Evolutionary conservation across 2,329 filamentous ascomycete species (phyloP).

Genomic region (Apiospora rasikravindrae): DNA sequence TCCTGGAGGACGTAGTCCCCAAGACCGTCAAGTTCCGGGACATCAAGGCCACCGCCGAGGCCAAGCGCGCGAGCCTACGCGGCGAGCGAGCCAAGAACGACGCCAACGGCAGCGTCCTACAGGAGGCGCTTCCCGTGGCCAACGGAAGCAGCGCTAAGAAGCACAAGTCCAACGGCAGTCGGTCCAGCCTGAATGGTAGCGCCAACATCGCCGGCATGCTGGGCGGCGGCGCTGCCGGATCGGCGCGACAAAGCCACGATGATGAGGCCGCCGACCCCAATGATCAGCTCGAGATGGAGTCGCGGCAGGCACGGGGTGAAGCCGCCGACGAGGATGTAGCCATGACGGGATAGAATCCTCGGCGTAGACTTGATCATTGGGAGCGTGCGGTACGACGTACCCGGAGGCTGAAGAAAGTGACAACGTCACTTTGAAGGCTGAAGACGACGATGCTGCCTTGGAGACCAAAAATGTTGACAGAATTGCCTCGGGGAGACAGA

Average conservation of each 20-base stretch:
- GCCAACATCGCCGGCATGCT: slow-evolving; percentile 32
- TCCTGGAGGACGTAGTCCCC: slow-evolving; percentile 88
- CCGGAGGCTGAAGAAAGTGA: neutral
- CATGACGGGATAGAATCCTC: slow-evolving; percentile 59
- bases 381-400: neutral
- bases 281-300: slow-evolving; percentile 61
- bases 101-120: slow-evolving; percentile 29
- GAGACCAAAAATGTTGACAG: neutral
- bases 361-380: too few relatives aligned
- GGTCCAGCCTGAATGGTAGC: slow-evolving; percentile 32
- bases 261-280: slow-evolving; percentile 49
- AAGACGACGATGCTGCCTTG: neutral
- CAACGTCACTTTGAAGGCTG: too few relatives aligned
- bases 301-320: slow-evolving; percentile 49
- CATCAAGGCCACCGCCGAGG: slow-evolving; percentile 68
- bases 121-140: slow-evolving; percentile 30
- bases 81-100: slow-evolving; percentile 41
- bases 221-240: slow-evolving; percentile 36
- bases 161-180: slow-evolving; percentile 39
- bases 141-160: slow-evolving; percentile 42
- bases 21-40: slow-evolving; percentile 82
- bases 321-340: slow-evolving; percentile 58
- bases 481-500: neutral
- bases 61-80: slow-evolving; percentile 54
- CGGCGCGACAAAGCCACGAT: slow-evolving; percentile 32